These are phyloP conservation scores for Peronospora destructor DNA, from an alignment of 352 stramenopile genomes.

Conservation along the genomic window DNA sequence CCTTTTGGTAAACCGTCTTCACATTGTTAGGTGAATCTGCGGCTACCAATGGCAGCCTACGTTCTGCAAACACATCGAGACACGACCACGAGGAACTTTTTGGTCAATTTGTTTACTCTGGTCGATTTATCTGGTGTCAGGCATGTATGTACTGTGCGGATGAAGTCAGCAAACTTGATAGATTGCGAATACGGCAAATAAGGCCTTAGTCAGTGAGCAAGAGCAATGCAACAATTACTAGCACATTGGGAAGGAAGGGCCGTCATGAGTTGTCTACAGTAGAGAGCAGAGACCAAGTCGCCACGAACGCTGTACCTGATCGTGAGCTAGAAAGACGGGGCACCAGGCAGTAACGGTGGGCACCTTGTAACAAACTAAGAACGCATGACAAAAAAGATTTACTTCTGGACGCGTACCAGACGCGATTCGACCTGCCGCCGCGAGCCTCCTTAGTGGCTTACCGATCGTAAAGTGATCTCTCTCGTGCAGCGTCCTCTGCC, in stretches of 20 bases:
- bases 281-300: conserved; percentile 16
- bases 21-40: conserved; percentile 17
- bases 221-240: background rate
- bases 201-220: conserved; percentile 16
- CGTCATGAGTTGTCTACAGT: conserved; percentile 3
- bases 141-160: conserved; percentile 7
- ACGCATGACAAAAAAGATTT: too few species aligned
- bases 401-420: too few species aligned
- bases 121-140: conserved; percentile 9
- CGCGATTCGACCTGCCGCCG: too few species aligned
- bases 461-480: too few species aligned
- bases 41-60: background rate
- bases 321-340: conserved; percentile 11
- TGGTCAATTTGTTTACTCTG: conserved; percentile 1
- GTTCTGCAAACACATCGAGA: conserved; percentile 25
- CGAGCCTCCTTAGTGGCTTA: too few species aligned
- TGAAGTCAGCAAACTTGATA: conserved; percentile 8
- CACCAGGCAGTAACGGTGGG: conserved; percentile 22
- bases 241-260: background rate
- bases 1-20: conserved; percentile 15
- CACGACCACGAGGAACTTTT: conserved; percentile 5
- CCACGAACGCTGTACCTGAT: conserved; percentile 22
- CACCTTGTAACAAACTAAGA: too few species aligned
- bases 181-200: conserved; percentile 3
- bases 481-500: too few species aligned